Evolutionary conservation across 164 flowering plant genomes (phyloP).

Genomic region (Aristolochia fimbriata): DNA sequence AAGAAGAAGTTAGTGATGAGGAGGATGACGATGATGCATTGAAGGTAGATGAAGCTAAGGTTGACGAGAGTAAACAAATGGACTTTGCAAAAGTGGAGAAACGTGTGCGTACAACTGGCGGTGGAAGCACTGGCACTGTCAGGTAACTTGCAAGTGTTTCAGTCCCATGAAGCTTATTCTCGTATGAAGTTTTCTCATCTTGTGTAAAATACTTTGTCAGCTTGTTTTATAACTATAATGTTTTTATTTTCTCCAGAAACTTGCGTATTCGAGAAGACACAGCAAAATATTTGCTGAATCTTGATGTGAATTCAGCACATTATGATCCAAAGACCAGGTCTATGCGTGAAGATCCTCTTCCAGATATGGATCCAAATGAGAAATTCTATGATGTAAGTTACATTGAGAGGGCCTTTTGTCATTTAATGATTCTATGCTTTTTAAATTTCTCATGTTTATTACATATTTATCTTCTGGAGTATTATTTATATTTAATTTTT

Average conservation of each 20-base stretch:
- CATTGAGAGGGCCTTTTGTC: background rate
- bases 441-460: no score
- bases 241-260: conserved; percentile 29
- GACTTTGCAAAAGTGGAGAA: conserved; percentile 95
- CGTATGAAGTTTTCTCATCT: background rate
- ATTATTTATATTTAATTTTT: no score
- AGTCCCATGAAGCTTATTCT: background rate
- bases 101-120: conserved; percentile 98
- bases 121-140: conserved; percentile 97
- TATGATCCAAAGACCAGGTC: conserved; percentile 89
- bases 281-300: conserved; percentile 84
- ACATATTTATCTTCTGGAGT: no score
- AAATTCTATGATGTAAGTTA: conserved; percentile 57
- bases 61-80: conserved; percentile 86
- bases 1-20: conserved; percentile 42
- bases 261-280: conserved; percentile 92
- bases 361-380: conserved; percentile 80
- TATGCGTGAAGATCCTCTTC: conserved; percentile 93
- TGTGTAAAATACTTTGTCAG: background rate
- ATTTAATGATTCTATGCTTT: no score
- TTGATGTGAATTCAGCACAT: conserved; percentile 78
- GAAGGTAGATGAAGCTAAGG: conserved; percentile 81
- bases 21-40: conserved; percentile 75
- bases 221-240: background rate
- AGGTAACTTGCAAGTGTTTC: conserved; percentile 25